Conservation (phyloP, 306 rosid species). For the Senna siamea region DNA sequence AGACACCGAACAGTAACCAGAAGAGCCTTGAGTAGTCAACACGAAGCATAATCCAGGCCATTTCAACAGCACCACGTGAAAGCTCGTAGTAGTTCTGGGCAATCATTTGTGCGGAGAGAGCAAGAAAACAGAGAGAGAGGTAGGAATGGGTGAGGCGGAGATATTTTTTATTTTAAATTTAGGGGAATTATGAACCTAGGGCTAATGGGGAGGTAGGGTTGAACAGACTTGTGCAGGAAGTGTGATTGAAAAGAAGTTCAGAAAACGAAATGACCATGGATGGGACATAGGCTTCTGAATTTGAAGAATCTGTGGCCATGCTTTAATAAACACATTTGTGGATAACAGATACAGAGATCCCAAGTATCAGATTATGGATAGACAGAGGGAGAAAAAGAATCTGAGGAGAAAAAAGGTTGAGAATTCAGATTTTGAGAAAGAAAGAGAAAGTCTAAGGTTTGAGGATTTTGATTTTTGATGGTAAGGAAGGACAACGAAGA, state of each 20-base stretch:
- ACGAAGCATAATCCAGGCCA: conserved; percentile 61
- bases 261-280: conserved; percentile 40
- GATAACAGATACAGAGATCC: conserved; percentile 32
- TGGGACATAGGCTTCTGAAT: conserved; percentile 43
- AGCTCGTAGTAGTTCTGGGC: conserved; percentile 43
- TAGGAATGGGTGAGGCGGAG: background rate
- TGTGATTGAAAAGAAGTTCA: conserved; percentile 23
- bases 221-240: conserved; percentile 42
- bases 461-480: background rate
- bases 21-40: conserved; percentile 71
- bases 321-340: conserved; percentile 61
- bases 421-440: conserved; percentile 27
- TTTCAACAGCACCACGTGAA: conserved; percentile 56
- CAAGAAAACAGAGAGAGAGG: conserved; percentile 27
- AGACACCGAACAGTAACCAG: conserved; percentile 64
- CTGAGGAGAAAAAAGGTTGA: background rate
- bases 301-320: conserved; percentile 67
- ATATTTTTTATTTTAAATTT: background rate
- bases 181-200: conserved; percentile 21
- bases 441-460: no score
- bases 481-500: background rate
- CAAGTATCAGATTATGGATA: conserved; percentile 10
- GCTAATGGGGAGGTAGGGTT: conserved; percentile 31
- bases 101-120: conserved; percentile 49
- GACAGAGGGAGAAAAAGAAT: conserved; percentile 14